These are phyloP conservation scores for Heliocybe sulcata DNA, from an alignment of 1,284 basidiomycete genomes.

Conservation along the genomic window DNA sequence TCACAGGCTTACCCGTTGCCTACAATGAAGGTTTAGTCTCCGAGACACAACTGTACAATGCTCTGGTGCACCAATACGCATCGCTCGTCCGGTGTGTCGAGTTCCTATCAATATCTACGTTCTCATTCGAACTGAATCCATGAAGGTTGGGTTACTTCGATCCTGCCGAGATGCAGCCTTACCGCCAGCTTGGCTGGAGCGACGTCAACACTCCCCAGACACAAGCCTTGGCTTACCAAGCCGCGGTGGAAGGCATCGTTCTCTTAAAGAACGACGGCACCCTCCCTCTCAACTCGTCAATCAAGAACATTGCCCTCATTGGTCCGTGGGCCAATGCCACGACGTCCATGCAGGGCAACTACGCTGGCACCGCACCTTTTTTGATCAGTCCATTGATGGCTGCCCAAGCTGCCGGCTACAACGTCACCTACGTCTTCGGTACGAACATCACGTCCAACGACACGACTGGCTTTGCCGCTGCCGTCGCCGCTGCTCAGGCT, in stretches of 20 bases:
- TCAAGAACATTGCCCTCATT: constrained; percentile 42
- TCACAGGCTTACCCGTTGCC: constrained; percentile 34
- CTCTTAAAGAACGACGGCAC: constrained; percentile 51
- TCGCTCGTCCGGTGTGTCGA: constrained; percentile 40
- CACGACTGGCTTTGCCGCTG: constrained; percentile 35
- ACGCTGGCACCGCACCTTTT: constrained; percentile 43
- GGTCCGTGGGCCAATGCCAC: constrained; percentile 53
- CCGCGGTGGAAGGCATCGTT: constrained; percentile 44
- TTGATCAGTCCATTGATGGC: constrained; percentile 44
- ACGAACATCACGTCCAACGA: constrained; percentile 31
- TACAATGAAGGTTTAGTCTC: constrained; percentile 38
- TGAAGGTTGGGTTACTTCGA: constrained; percentile 50
- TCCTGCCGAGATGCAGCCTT: constrained; percentile 38
- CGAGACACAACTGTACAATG: constrained; percentile 31
- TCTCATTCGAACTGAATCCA: not conserved
- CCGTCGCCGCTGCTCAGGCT: constrained; percentile 18
- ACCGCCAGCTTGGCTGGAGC: constrained; percentile 37
- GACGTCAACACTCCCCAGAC: constrained; percentile 40
- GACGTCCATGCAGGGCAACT: constrained; percentile 48
- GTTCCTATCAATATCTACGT: not conserved
- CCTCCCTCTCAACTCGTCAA: constrained; percentile 33
- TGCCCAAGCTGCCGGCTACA: constrained; percentile 36
- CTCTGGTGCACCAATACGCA: constrained; percentile 39
- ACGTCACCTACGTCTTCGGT: constrained; percentile 33
- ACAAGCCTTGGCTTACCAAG: constrained; percentile 41